Percentiles rank a stretch among this genome's conserved stretches.
These are phyloP conservation scores for Gomphus sp. DNA, from an alignment of 1,284 basidiomycete species.

Conservation along the genomic window DNA sequence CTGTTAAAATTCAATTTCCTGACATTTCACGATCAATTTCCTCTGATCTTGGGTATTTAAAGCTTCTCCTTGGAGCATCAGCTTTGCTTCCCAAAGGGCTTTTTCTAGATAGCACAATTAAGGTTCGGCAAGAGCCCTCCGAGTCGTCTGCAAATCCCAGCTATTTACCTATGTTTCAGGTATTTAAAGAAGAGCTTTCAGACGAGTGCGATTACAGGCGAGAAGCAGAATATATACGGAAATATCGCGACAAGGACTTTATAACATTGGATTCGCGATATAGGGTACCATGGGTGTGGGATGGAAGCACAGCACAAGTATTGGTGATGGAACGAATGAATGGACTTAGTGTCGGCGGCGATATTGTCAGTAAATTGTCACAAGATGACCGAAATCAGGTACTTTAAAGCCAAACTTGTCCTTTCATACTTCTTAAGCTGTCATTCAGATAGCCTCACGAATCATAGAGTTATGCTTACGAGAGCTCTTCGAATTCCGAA, in stretches of 20 bases:
- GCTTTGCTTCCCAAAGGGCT: conserved; percentile 79
- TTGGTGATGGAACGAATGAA: conserved; percentile 86
- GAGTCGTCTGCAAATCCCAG: not conserved
- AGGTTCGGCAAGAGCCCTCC: conserved; percentile 28
- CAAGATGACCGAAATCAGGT: conserved; percentile 75
- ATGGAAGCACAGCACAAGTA: conserved; percentile 72
- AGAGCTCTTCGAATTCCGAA: conserved; percentile 85
- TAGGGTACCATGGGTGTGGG: conserved; percentile 81
- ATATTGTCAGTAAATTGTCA: conserved; percentile 37
- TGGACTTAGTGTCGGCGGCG: conserved; percentile 75
- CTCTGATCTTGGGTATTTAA: conserved; percentile 84
- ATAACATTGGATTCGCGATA: conserved; percentile 62
- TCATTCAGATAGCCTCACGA: conserved; percentile 66
- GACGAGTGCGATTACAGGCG: conserved; percentile 94
- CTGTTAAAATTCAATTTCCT: conserved; percentile 96
- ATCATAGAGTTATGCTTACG: conserved; percentile 83
- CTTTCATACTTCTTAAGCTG: not conserved
- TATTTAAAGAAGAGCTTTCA: conserved; percentile 85
- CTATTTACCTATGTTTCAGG: conserved; percentile 28
- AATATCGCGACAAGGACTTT: conserved; percentile 45
- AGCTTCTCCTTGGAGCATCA: conserved; percentile 74
- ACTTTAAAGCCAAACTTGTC: conserved; percentile 17
- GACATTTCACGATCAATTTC: conserved; percentile 83
- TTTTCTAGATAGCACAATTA: conserved; percentile 82
- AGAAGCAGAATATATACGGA: conserved; percentile 69